A percentile compares a stretch with the other conserved stretches of the same genome.
phyloP scores from a whole-genome alignment of 208 protist genomes.

The Crithidia bombi region DNA sequence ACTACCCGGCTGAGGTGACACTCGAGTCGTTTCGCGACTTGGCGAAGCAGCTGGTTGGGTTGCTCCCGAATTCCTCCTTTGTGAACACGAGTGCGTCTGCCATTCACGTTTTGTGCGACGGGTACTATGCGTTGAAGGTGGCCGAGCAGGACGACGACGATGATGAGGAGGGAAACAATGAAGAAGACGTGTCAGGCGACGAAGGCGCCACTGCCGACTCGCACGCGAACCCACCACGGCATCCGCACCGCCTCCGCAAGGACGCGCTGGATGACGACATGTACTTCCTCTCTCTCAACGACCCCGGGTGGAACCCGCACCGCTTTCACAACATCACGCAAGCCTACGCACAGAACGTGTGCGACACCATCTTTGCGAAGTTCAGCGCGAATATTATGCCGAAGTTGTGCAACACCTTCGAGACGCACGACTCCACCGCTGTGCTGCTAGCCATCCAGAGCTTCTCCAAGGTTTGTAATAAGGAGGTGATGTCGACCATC shows the following conservation, averaged over 20 bases:
- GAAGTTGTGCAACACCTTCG: slow-evolving; percentile 85
- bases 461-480: slow-evolving; percentile 80
- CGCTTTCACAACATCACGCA: slow-evolving; percentile 85
- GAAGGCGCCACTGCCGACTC: too few relatives aligned
- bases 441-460: slow-evolving; percentile 86
- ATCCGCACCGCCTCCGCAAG: slow-evolving; percentile 35
- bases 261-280: slow-evolving; percentile 76
- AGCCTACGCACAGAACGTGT: slow-evolving; percentile 59
- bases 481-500: slow-evolving; percentile 85
- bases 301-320: slow-evolving; percentile 78
- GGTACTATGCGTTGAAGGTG: slow-evolving; percentile 59
- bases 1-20: slow-evolving; percentile 76
- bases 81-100: slow-evolving; percentile 79
- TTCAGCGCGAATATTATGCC: slow-evolving; percentile 92
- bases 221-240: not conserved
- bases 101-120: slow-evolving; percentile 77
- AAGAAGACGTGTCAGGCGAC: slow-evolving; percentile 6
- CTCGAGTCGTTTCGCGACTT: slow-evolving; percentile 77
- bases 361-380: slow-evolving; percentile 72
- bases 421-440: slow-evolving; percentile 75
- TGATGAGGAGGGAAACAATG: slow-evolving; percentile 39
- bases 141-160: slow-evolving; percentile 58
- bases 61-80: slow-evolving; percentile 58
- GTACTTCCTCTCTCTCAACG: slow-evolving; percentile 71
- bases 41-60: slow-evolving; percentile 79